These are phyloP conservation scores for Grigorovia yakushimaensis DNA, from an alignment of 805 yeast genomes.

Conservation along the genomic window DNA sequence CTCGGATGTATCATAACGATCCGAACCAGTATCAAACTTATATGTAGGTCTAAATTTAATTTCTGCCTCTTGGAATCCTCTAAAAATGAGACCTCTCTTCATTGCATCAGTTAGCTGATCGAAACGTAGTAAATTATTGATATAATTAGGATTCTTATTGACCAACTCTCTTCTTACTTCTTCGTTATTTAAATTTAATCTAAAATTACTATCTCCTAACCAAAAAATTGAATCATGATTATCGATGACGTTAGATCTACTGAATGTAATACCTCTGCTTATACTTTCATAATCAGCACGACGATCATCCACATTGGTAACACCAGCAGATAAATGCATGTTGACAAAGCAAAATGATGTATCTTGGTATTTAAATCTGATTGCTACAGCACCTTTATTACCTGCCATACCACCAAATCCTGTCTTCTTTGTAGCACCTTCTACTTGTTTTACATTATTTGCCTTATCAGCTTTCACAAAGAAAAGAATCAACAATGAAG, in stretches of 20 bases:
- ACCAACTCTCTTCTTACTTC: slow-evolving; percentile 52
- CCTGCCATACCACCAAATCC: slow-evolving; percentile 97
- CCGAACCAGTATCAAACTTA: slow-evolving; percentile 80
- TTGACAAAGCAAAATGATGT: slow-evolving; percentile 78
- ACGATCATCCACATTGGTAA: slow-evolving; percentile 70
- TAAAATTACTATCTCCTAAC: slow-evolving; percentile 91
- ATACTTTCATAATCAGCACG: slow-evolving; percentile 75
- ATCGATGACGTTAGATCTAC: slow-evolving; percentile 62
- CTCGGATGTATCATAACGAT: slow-evolving; percentile 76
- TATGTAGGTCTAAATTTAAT: slow-evolving; percentile 82
- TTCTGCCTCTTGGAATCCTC: slow-evolving; percentile 65
- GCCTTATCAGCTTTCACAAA: slow-evolving; percentile 46
- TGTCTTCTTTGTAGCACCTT: slow-evolving; percentile 90
- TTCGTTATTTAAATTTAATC: slow-evolving; percentile 65
- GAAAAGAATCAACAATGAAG: slow-evolving; percentile 55
- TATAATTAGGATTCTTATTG: slow-evolving; percentile 31
- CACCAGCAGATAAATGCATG: slow-evolving; percentile 92
- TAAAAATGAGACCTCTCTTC: slow-evolving; percentile 61
- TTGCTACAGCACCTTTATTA: slow-evolving; percentile 93
- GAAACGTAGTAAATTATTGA: slow-evolving; percentile 41
- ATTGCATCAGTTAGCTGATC: slow-evolving; percentile 80
- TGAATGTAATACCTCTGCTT: slow-evolving; percentile 63
- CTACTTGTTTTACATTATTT: slow-evolving; percentile 62
- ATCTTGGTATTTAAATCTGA: slow-evolving; percentile 71
- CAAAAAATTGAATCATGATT: slow-evolving; percentile 86